Base-by-base conservation (phyloP, 805 yeast species). In the Candida namnaoensis region DNA sequence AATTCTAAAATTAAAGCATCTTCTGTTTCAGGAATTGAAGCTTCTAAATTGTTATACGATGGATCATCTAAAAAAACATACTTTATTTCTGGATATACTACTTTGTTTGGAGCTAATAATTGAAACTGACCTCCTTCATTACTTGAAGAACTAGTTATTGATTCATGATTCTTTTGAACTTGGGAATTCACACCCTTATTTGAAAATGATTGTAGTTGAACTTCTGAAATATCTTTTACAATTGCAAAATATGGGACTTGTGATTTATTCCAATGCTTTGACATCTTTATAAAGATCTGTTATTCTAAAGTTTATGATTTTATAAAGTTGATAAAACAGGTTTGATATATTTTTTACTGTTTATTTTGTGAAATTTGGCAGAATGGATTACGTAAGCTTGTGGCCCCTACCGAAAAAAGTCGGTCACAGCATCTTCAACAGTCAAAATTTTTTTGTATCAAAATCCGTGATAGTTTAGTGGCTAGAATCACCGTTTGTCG, bases 11-110 rank as follows among this genome's bases (percentile, higher is more conserved):
- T 33, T 7, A 57, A 42, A 3, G 51, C 51, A 27, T 54, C 57
- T 27, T 51, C 53, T 9, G 46, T 50, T 4, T 47, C 49, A 1
- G 32, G 40, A 1, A 36, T 32, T 1, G 24, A 35, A 3, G 41
- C 28, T n/a, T 50, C 53, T 7, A 49, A 12, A 5, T 41, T 32
- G 25, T 39, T 40, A 38, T 52, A 52, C 7, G 48, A 36, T 0
- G 48, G 50, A 34, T 57, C 61, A 37, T 56, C 61, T 23, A 43
- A 37, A 38, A 57, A 57, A 7, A 54, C 46, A 39, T 56, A 57
- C 4, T 47, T 46, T 14, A 57, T 48, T 24, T 56, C 56, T 1
- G 61, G 61, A 28, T 56, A 57, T 2, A 42, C 35, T 32, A 42
- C 41, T 5, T 38, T 38, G 1, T 44, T 35, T 5, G 40, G 32